Conservation (phyloP, 106 monocot species). For the Allium fistulosum region DNA sequence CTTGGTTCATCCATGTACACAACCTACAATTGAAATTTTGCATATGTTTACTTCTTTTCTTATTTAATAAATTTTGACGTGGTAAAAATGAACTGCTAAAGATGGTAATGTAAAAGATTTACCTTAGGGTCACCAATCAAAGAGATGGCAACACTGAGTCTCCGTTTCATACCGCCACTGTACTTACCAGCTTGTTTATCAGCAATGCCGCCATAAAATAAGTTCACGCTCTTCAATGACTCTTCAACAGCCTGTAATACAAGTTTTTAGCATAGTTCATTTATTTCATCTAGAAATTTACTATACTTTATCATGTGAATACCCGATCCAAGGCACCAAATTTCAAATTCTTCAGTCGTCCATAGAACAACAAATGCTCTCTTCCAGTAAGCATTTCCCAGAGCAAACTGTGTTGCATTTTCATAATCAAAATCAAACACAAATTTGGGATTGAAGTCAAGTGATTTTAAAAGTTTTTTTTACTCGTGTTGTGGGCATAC, state of each 20-base stretch:
- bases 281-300: background rate
- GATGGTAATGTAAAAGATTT: background rate
- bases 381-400: slow-evolving; percentile 80
- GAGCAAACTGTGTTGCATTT: slow-evolving; percentile 41
- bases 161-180: slow-evolving; percentile 73
- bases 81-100: too few relatives aligned
- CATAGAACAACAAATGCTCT: slow-evolving; percentile 84
- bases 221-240: slow-evolving; percentile 50
- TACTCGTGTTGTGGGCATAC: slow-evolving; percentile 90
- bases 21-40: slow-evolving; percentile 13
- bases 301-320: background rate
- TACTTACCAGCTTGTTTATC: slow-evolving; percentile 51
- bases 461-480: slow-evolving; percentile 5
- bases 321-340: slow-evolving; percentile 46
- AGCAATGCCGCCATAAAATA: slow-evolving; percentile 32
- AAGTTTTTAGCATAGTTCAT: background rate
- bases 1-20: slow-evolving; percentile 92
- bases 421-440: background rate
- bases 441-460: background rate
- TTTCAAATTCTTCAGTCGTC: slow-evolving; percentile 69
- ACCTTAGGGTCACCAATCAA: slow-evolving; percentile 54
- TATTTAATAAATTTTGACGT: too few relatives aligned
- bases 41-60: too few relatives aligned
- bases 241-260: slow-evolving; percentile 44
- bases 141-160: slow-evolving; percentile 63